phyloP scores from a whole-genome alignment of 2,329 filamentous ascomycete genomes.

The Beauveria sp. region DNA sequence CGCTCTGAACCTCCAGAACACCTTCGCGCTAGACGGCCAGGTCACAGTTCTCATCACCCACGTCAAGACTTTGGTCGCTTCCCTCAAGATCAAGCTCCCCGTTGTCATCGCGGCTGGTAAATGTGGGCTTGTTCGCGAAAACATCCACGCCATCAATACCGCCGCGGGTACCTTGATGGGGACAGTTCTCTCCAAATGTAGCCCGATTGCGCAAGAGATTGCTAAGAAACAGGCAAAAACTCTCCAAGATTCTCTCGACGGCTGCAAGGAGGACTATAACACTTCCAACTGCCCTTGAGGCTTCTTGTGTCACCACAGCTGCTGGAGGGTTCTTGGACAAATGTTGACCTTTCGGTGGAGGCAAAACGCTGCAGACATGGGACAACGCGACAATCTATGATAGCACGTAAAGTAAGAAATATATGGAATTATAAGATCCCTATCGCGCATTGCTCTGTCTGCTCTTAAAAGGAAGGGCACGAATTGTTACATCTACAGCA shows the following conservation, averaged over 20 bases:
- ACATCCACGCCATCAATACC: not conserved
- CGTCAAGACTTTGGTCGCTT: constrained; percentile 15
- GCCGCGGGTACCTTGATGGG: not conserved
- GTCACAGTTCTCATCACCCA: constrained; percentile 17
- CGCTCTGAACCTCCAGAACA: constrained; percentile 15
- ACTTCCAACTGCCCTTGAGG: not conserved
- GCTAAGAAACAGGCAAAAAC: not conserved
- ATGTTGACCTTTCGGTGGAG: too few species aligned
- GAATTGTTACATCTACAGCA: too few species aligned
- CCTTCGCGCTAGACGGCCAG: constrained; percentile 13
- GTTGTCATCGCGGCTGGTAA: not conserved
- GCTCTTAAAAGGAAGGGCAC: too few species aligned
- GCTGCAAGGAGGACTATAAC: not conserved
- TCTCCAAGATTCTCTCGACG: not conserved
- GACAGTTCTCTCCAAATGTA: not conserved
- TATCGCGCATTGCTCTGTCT: too few species aligned
- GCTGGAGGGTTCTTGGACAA: too few species aligned
- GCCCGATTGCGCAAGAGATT: not conserved
- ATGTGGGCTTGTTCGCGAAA: constrained; percentile 6
- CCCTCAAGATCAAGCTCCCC: constrained; percentile 12
- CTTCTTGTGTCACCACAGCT: not conserved
- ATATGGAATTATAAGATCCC: too few species aligned
- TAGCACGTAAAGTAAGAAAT: too few species aligned
- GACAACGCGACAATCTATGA: too few species aligned
- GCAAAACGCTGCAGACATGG: too few species aligned